Base-by-base conservation (phyloP, 495 filamentous ascomycete species). In the Penicillium maclennaniae region DNA sequence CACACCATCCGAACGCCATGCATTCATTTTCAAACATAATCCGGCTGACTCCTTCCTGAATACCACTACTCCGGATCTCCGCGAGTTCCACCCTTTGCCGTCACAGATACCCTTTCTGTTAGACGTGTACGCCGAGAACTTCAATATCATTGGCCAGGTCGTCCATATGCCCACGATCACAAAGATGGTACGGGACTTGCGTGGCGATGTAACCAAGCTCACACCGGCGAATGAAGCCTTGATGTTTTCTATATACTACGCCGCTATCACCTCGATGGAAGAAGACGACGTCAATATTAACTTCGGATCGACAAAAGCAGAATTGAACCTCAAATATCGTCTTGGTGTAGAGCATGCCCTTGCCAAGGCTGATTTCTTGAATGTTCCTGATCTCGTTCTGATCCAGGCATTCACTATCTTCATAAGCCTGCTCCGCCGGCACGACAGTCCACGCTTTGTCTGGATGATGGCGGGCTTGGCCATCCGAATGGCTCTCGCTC, bases 401-500 rank as follows among this genome's bases (percentile, higher is more conserved):
- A 54, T 82, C 6, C 78, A 82, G 45, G 77, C 79, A 14, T 71
- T 80, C 19, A 43, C 60, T 7, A 73, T 78, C 4, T 83, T 80
- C 47, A 55, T 83, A 27, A 49, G 57, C 27, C 70, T 80, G 9
- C 61, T 71, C 40, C 77, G 77, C 15, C 74, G 71, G 16, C 67
- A 80, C 47, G 78, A 81, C 20, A 78, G 71, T 48, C 73, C 75
- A 2, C 61, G 73, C 49, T 77, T 69, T 45, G 65, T 78, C 8
- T 80, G 77, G 75, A 81, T 79, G 77, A 77, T 83, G 78, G 83
- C 81, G 1, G 83, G 82, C 2, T 70, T 92, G 7, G 78, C 79
- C 3, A 78, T 91, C 21, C 78, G 91, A n/a, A 87, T 93, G 61
- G 86, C 82, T 3, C 84, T 90, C 49, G 82, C 83, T 3, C 67